Percentiles rank a stretch among this genome's conserved stretches.
These are phyloP conservation scores for Amanita pallidorosea DNA, from an alignment of 768 basidiomycete species.

Conservation along the genomic window DNA sequence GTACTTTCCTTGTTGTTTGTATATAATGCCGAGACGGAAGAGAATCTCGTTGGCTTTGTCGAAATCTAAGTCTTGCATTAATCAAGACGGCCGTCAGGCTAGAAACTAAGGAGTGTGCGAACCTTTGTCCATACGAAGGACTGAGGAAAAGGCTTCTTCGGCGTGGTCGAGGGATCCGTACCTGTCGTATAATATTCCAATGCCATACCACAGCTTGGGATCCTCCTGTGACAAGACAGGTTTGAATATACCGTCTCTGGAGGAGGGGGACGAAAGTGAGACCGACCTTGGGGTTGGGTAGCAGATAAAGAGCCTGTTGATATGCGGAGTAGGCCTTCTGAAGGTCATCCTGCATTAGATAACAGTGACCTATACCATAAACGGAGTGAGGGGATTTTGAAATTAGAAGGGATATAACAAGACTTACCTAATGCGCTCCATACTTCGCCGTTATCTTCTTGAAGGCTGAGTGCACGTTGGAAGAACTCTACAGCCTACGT, in stretches of 20 bases:
- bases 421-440: conserved; percentile 87
- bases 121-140: conserved; percentile 97
- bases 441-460: conserved; percentile 96
- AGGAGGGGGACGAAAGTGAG: conserved; percentile 5
- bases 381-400: conserved; percentile 9
- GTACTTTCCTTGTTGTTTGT: conserved; percentile 97
- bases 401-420: conserved; percentile 11
- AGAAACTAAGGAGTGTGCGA: conserved; percentile 17
- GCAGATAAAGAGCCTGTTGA: conserved; percentile 92
- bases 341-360: conserved; percentile 98
- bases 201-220: conserved; percentile 98
- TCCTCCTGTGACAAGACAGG: conserved; percentile 49
- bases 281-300: conserved; percentile 87
- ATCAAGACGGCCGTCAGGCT: conserved; percentile 12
- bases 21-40: conserved; percentile 96
- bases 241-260: conserved; percentile 2
- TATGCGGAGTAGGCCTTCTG: conserved; percentile 98
- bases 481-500: conserved; percentile 93
- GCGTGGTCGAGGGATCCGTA: conserved; percentile 98
- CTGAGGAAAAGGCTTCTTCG: conserved; percentile 95
- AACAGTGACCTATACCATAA: conserved; percentile 74
- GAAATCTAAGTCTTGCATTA: conserved; percentile 60
- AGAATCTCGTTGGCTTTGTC: conserved; percentile 99
- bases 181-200: conserved; percentile 97
- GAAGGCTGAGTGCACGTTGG: conserved; percentile 79